Evolutionary conservation across 345 rosid genomes (phyloP).

Genomic region (Geranium brycei): DNA sequence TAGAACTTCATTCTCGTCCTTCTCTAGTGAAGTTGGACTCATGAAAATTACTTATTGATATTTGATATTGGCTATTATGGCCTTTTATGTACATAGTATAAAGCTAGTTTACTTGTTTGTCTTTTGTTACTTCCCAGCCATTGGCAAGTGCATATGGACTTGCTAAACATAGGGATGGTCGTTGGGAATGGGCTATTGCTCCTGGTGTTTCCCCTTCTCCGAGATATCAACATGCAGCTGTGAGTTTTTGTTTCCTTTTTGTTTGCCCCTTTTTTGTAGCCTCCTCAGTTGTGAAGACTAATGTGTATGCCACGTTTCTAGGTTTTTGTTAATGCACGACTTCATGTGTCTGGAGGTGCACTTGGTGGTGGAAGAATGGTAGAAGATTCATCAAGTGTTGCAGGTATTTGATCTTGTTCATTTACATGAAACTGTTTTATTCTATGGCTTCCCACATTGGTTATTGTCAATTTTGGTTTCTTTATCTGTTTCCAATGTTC

Average conservation of each 20-base stretch:
- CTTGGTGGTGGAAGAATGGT: conserved; percentile 99
- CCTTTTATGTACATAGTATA: neutral
- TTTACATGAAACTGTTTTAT: neutral
- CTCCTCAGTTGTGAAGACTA: conserved; percentile 1
- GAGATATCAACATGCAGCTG: conserved; percentile 99
- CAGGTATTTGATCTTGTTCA: conserved; percentile 40
- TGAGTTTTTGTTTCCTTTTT: conserved; percentile 28
- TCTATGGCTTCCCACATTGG: neutral
- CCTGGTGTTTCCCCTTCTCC: conserved; percentile 98
- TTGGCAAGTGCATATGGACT: conserved; percentile 96
- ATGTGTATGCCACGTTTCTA: conserved; percentile 15
- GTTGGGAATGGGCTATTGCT: conserved; percentile 99
- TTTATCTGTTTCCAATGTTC: neutral
- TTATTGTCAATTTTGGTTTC: neutral
- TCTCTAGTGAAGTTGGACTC: neutral
- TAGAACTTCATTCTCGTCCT: neutral
- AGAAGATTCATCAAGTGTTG: conserved; percentile 96
- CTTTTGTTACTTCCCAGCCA: conserved; percentile 42
- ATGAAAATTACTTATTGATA: neutral
- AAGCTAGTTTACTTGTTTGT: conserved; percentile 9
- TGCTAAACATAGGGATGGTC: conserved; percentile 98
- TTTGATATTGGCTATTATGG: neutral
- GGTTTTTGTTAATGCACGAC: conserved; percentile 98
- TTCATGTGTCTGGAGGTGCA: conserved; percentile 99
- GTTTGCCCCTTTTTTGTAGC: neutral